Evolutionary conservation across 1,284 basidiomycete species (phyloP).

Genomic region (Kwoniella shivajii): DNA sequence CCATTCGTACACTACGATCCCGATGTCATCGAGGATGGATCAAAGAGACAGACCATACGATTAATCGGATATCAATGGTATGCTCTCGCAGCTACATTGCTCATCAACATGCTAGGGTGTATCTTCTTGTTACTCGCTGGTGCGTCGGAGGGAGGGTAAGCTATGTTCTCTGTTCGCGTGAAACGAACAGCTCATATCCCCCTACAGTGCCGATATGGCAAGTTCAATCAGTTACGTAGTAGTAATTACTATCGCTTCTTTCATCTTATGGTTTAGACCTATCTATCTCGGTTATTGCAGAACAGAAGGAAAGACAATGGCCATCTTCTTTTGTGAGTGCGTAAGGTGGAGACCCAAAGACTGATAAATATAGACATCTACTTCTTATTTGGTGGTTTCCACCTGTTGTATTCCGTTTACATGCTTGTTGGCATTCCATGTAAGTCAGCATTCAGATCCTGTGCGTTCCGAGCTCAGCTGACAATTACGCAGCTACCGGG

Average conservation of each 20-base stretch:
- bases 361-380: slow-evolving; percentile 69
- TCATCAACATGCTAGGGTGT: slow-evolving; percentile 89
- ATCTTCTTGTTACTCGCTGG: slow-evolving; percentile 82
- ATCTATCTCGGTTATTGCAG: slow-evolving; percentile 98
- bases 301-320: slow-evolving; percentile 59
- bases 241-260: slow-evolving; percentile 77
- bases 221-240: slow-evolving; percentile 64
- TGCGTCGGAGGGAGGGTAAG: slow-evolving; percentile 67
- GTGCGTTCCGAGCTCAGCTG: slow-evolving; percentile 37
- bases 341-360: not conserved
- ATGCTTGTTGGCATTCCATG: slow-evolving; percentile 83
- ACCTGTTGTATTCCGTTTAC: slow-evolving; percentile 82
- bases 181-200: not conserved
- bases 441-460: slow-evolving; percentile 25
- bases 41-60: slow-evolving; percentile 75
- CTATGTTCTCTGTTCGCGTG: slow-evolving; percentile 20
- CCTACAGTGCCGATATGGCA: slow-evolving; percentile 33
- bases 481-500: slow-evolving; percentile 64
- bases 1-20: slow-evolving; percentile 94
- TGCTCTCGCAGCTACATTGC: slow-evolving; percentile 71
- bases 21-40: slow-evolving; percentile 70
- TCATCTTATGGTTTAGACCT: slow-evolving; percentile 90
- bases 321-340: slow-evolving; percentile 57
- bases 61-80: slow-evolving; percentile 88
- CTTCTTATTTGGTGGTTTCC: slow-evolving; percentile 93